A percentile compares a stretch with the other conserved stretches of the same genome.
Evolutionary conservation across 2,329 filamentous ascomycete genomes (phyloP).

Genomic region (Penicillium digitatum): DNA sequence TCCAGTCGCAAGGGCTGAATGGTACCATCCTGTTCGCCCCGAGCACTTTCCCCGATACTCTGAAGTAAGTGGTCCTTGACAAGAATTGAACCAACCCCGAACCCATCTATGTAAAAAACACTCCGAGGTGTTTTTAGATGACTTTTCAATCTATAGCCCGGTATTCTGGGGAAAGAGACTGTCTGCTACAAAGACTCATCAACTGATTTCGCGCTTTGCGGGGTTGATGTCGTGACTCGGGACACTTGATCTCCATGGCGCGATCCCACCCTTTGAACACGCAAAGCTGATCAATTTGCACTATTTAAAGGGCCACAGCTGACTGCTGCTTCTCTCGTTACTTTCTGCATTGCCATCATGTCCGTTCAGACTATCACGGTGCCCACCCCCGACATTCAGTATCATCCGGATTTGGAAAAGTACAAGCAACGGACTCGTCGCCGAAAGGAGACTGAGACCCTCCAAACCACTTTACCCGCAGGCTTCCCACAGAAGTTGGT

Average conservation of each 20-base stretch:
- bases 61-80: no score
- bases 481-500: slow-evolving; percentile 42
- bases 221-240: slow-evolving; percentile 9
- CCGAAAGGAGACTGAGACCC: slow-evolving; percentile 17
- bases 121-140: no score
- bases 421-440: slow-evolving; percentile 19
- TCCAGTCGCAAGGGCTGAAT: slow-evolving; percentile 9
- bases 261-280: not conserved
- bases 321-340: no score
- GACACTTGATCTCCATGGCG: not conserved
- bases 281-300: not conserved
- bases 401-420: slow-evolving; percentile 22
- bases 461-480: slow-evolving; percentile 31
- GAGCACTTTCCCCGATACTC: not conserved
- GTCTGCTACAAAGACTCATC: no score
- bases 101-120: no score
- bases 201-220: slow-evolving; percentile 1
- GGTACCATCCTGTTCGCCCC: slow-evolving; percentile 10
- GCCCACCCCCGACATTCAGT: slow-evolving; percentile 21
- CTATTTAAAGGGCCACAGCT: not conserved
- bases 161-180: no score
- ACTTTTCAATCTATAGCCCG: no score
- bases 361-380: slow-evolving; percentile 16
- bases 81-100: no score
- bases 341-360: slow-evolving; percentile 5